These are phyloP conservation scores for Tephrocybe sp. DNA, from an alignment of 768 basidiomycete species.

Conservation along the genomic window DNA sequence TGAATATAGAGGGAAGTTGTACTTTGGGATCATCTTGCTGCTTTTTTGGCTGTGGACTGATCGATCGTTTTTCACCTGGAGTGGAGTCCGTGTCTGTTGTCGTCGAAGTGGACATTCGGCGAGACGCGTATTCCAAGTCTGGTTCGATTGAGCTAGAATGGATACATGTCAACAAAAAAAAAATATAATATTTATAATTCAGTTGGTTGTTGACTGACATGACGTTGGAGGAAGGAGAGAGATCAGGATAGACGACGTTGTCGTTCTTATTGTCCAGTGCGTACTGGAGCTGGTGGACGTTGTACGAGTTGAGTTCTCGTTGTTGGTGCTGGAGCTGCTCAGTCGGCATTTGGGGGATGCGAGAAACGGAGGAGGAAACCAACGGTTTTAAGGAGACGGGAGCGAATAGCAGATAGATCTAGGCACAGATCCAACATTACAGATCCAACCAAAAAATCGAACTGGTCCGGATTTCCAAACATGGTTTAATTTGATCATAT, in stretches of 20 bases:
- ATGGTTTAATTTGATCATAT: slow-evolving; percentile 19
- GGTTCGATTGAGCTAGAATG: slow-evolving; percentile 15
- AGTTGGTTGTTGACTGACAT: slow-evolving; percentile 36
- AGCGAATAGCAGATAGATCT: slow-evolving; percentile 23
- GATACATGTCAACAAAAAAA: not conserved
- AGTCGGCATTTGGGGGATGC: slow-evolving; percentile 51
- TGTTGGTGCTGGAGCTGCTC: slow-evolving; percentile 32
- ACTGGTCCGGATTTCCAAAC: slow-evolving; percentile 3
- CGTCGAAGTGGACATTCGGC: slow-evolving; percentile 77
- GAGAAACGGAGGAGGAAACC: not conserved
- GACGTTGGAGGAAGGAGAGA: slow-evolving; percentile 39
- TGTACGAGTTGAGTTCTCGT: slow-evolving; percentile 51
- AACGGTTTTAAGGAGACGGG: slow-evolving; percentile 21
- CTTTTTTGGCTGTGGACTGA: slow-evolving; percentile 54
- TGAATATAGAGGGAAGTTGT: slow-evolving; percentile 73
- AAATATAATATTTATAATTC: not conserved
- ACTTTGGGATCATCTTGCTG: slow-evolving; percentile 50
- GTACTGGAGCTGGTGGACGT: slow-evolving; percentile 62
- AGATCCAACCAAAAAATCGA: slow-evolving; percentile 10
- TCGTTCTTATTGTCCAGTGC: slow-evolving; percentile 50
- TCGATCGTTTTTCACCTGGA: slow-evolving; percentile 56
- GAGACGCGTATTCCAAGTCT: slow-evolving; percentile 55
- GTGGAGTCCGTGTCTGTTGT: slow-evolving; percentile 67
- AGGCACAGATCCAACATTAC: slow-evolving; percentile 16
- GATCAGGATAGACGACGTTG: slow-evolving; percentile 37